Percentiles rank a stretch among this genome's conserved stretches.
These are phyloP conservation scores for Lasiodiplodia hormozganensis DNA, from an alignment of 2,329 filamentous ascomycete species.

Conservation along the genomic window DNA sequence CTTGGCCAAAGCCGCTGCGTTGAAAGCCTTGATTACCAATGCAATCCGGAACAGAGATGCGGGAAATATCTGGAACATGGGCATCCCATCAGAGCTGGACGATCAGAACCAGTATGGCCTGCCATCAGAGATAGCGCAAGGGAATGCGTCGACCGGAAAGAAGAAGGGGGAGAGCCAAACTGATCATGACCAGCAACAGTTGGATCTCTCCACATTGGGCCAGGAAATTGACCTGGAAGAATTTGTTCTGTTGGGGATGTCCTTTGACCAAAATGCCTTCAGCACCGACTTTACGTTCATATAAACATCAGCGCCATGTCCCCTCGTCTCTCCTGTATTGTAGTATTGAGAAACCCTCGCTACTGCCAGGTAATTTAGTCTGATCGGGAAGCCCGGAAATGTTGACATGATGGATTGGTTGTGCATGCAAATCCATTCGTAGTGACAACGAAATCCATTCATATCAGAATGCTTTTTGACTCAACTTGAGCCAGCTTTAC, in stretches of 20 bases:
- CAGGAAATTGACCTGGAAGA: not conserved
- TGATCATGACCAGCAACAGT: not conserved
- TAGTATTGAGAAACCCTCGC: too few species aligned
- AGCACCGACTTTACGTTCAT: not conserved
- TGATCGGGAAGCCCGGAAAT: too few species aligned
- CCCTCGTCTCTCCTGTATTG: too few species aligned
- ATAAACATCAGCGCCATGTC: not conserved
- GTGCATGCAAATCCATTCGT: too few species aligned
- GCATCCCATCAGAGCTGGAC: not conserved
- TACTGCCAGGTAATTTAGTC: too few species aligned
- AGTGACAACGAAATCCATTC: too few species aligned
- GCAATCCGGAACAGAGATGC: constrained; percentile 1
- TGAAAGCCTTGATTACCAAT: not conserved
- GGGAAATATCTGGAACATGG: constrained; percentile 3
- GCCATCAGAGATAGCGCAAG: not conserved
- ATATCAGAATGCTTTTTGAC: too few species aligned
- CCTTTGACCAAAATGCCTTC: not conserved
- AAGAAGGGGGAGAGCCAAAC: not conserved
- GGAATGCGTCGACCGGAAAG: not conserved
- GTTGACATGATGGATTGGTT: too few species aligned
- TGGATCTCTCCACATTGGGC: not conserved
- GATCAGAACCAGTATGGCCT: not conserved
- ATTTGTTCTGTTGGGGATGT: not conserved
- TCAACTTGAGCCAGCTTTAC: too few species aligned
- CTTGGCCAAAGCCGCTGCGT: not conserved